Conservation (phyloP, 345 rosid genomes). For the Populus tremula region DNA sequence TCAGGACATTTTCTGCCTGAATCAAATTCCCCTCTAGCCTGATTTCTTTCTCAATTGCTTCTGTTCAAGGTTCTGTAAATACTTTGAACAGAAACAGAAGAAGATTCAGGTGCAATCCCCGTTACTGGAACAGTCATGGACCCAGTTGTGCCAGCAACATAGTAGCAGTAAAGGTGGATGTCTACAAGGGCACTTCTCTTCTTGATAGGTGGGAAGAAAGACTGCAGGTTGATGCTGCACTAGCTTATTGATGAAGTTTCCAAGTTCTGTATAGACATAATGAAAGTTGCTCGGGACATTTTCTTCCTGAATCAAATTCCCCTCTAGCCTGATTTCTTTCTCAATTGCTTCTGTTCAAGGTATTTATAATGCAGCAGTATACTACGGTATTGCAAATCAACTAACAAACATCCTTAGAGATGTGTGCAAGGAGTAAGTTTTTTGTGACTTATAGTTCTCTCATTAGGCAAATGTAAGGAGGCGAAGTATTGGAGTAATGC, state of each 20-base stretch:
- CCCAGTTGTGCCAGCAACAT: conserved; percentile 35
- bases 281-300: conserved; percentile 27
- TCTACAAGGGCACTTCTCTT: conserved; percentile 33
- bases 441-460: neutral
- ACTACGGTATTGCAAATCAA: neutral
- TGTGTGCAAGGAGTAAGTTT: conserved; percentile 58
- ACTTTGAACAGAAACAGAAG: too few relatives aligned
- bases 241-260: conserved; percentile 39
- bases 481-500: too few relatives aligned
- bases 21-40: too few relatives aligned
- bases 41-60: neutral
- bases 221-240: conserved; percentile 56
- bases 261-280: conserved; percentile 50
- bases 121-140: too few relatives aligned
- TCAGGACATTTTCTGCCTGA: neutral
- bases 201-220: conserved; percentile 61
- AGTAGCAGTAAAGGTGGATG: conserved; percentile 56
- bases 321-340: too few relatives aligned
- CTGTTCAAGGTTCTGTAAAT: neutral
- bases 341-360: conserved; percentile 8
- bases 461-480: neutral
- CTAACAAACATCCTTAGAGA: conserved; percentile 65
- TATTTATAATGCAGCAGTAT: too few relatives aligned
- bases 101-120: too few relatives aligned
- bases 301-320: neutral